Evolutionary conservation across 768 basidiomycete species (phyloP).

Genomic region (Rhizopogon vesiculosus): DNA sequence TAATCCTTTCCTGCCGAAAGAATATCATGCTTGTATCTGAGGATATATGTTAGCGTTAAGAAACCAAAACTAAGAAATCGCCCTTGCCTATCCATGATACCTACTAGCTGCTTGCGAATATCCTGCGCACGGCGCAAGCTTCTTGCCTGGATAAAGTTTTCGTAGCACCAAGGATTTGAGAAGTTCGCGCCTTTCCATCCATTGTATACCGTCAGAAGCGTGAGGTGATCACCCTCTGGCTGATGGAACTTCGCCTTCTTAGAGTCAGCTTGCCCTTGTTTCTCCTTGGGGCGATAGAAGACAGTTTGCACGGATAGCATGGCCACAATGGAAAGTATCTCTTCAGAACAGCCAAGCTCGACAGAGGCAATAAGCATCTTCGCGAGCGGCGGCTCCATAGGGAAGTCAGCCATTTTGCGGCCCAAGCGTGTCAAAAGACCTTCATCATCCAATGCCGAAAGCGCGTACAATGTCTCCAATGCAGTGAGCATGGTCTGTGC

Average conservation of each 20-base stretch:
- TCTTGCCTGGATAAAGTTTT: slow-evolving; percentile 97
- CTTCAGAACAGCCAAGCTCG: slow-evolving; percentile 96
- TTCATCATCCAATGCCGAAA: slow-evolving; percentile 96
- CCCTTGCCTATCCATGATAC: slow-evolving; percentile 95
- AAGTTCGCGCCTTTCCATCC: slow-evolving; percentile 97
- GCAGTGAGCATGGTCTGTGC: slow-evolving; percentile 97
- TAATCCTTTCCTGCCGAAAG: slow-evolving; percentile 89
- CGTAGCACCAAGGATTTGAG: slow-evolving; percentile 98
- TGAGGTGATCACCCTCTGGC: slow-evolving; percentile 95
- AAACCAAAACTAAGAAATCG: background rate
- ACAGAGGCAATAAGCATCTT: slow-evolving; percentile 99
- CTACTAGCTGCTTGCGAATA: slow-evolving; percentile 93
- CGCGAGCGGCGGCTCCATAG: slow-evolving; percentile 92
- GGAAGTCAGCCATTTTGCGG: slow-evolving; percentile 99
- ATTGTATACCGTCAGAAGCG: slow-evolving; percentile 91
- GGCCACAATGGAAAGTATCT: slow-evolving; percentile 94
- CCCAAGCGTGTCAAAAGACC: slow-evolving; percentile 91
- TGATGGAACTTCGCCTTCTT: slow-evolving; percentile 99
- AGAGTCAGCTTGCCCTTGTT: slow-evolving; percentile 97
- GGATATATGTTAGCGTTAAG: slow-evolving; percentile 5
- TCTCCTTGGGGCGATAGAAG: slow-evolving; percentile 99
- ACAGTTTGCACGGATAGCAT: slow-evolving; percentile 97
- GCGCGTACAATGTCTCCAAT: slow-evolving; percentile 87
- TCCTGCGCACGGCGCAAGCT: slow-evolving; percentile 98
- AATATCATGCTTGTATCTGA: slow-evolving; percentile 95